phyloP scores from a whole-genome alignment of 1,284 basidiomycete species.

The Ceratobasidium sp. region DNA sequence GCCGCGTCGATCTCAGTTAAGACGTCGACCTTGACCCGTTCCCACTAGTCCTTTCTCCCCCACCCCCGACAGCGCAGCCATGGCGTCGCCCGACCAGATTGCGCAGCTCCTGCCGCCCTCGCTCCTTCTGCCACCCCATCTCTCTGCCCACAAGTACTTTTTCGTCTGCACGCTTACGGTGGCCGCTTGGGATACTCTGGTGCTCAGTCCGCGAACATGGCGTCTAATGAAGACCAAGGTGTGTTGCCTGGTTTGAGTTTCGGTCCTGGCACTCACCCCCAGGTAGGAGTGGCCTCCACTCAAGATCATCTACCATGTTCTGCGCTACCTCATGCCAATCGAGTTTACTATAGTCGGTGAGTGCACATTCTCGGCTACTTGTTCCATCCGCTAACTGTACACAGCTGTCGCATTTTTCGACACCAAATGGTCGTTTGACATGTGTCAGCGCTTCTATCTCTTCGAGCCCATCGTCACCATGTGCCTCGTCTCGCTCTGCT shows the following conservation, averaged over 20 bases:
- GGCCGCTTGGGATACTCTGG: slow-evolving; percentile 85
- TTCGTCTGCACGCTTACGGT: slow-evolving; percentile 86
- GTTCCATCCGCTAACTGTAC: slow-evolving; percentile 42
- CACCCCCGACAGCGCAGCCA: slow-evolving; percentile 61
- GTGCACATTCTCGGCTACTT: slow-evolving; percentile 50
- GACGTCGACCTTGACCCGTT: slow-evolving; percentile 17
- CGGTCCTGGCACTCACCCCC: background rate
- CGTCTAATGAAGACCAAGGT: slow-evolving; percentile 67
- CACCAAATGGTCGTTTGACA: slow-evolving; percentile 70
- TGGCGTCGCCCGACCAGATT: slow-evolving; percentile 44
- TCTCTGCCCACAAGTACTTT: slow-evolving; percentile 85
- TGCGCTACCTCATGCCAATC: slow-evolving; percentile 76
- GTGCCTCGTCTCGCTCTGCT: slow-evolving; percentile 36
- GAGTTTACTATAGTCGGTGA: slow-evolving; percentile 79
- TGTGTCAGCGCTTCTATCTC: slow-evolving; percentile 75
- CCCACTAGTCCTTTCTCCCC: slow-evolving; percentile 57
- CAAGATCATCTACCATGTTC: slow-evolving; percentile 77
- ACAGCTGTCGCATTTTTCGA: slow-evolving; percentile 83
- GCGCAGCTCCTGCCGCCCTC: slow-evolving; percentile 46
- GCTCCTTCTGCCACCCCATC: slow-evolving; percentile 68
- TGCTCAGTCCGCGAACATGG: slow-evolving; percentile 79
- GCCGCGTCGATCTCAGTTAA: slow-evolving; percentile 38
- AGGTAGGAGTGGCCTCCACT: slow-evolving; percentile 72
- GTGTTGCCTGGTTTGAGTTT: background rate
- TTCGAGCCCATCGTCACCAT: slow-evolving; percentile 82